Evolutionary conservation across 352 stramenopile genomes (phyloP).

Genomic region (Phytophthora aleatoria): DNA sequence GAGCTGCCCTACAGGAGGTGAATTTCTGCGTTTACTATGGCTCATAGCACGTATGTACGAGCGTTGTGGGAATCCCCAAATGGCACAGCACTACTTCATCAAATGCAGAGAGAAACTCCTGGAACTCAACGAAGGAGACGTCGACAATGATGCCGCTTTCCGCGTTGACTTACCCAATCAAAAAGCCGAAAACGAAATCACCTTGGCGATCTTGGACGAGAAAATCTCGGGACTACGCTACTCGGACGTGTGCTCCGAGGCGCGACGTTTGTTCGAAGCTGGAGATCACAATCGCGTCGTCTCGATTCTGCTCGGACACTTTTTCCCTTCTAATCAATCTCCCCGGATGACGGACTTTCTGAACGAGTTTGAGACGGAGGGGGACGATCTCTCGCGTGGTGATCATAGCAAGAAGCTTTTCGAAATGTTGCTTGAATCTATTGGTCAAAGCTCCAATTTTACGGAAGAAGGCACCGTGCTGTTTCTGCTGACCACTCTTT

Average conservation of each 20-base stretch:
- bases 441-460: slow-evolving; percentile 43
- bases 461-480: slow-evolving; percentile 32
- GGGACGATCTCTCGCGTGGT: slow-evolving; percentile 17
- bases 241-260: slow-evolving; percentile 62
- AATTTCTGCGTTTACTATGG: slow-evolving; percentile 61
- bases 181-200: slow-evolving; percentile 43
- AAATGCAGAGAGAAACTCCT: slow-evolving; percentile 54
- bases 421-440: slow-evolving; percentile 48
- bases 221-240: slow-evolving; percentile 60
- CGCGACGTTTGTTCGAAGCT: slow-evolving; percentile 40
- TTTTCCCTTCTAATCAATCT: slow-evolving; percentile 54
- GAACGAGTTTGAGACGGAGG: slow-evolving; percentile 51
- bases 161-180: slow-evolving; percentile 55
- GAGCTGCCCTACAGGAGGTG: slow-evolving; percentile 1
- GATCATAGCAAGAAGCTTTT: slow-evolving; percentile 31
- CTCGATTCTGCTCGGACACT: slow-evolving; percentile 47
- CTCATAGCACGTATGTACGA: slow-evolving; percentile 58
- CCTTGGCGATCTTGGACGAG: slow-evolving; percentile 41
- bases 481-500: slow-evolving; percentile 49
- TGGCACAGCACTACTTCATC: slow-evolving; percentile 58
- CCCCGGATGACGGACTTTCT: slow-evolving; percentile 59
- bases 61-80: slow-evolving; percentile 40
- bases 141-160: background rate
- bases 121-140: slow-evolving; percentile 7
- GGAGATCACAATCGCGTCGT: slow-evolving; percentile 49